A percentile compares a stretch with the other conserved stretches of the same genome.
Evolutionary conservation across 805 yeast species (phyloP).

Genomic region (Suhomyces tanzawaensis): DNA sequence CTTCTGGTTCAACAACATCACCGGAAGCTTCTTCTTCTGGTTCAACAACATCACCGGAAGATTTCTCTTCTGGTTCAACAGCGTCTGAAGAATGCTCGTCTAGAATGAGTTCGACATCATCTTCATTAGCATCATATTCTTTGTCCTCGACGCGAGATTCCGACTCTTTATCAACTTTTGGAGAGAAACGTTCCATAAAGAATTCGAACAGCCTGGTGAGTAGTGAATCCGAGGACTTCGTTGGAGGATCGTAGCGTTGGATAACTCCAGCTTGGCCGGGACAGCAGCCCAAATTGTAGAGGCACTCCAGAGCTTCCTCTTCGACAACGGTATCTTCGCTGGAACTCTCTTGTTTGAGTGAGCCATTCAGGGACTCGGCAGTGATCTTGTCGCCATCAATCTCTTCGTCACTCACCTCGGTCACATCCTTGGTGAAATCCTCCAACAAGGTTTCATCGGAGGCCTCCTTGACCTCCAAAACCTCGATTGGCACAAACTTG

Average conservation of each 20-base stretch:
- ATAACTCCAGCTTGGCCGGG: constrained; percentile 6
- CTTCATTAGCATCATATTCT: constrained; percentile 10
- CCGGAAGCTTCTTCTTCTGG: too few relatives aligned
- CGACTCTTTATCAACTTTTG: neutral
- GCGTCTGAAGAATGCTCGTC: too few relatives aligned
- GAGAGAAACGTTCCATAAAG: neutral
- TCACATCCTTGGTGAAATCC: constrained; percentile 2
- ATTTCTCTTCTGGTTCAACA: too few relatives aligned
- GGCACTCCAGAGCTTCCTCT: constrained; percentile 4
- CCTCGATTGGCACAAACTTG: constrained; percentile 15
- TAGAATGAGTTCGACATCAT: too few relatives aligned
- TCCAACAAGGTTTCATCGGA: neutral
- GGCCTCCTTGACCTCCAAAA: constrained; percentile 5
- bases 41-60: too few relatives aligned
- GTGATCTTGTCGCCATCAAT: constrained; percentile 3
- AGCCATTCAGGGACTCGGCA: too few relatives aligned
- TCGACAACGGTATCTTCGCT: neutral
- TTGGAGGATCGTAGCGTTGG: constrained; percentile 6
- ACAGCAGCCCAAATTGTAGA: constrained; percentile 4
- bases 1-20: too few relatives aligned
- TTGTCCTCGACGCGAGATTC: constrained; percentile 1
- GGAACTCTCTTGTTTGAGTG: too few relatives aligned
- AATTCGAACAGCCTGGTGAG: neutral
- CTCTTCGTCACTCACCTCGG: constrained; percentile 1
- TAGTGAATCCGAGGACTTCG: neutral